Evolutionary conservation across 2,329 filamentous ascomycete genomes (phyloP).

Genomic region (Helotiales sp.): DNA sequence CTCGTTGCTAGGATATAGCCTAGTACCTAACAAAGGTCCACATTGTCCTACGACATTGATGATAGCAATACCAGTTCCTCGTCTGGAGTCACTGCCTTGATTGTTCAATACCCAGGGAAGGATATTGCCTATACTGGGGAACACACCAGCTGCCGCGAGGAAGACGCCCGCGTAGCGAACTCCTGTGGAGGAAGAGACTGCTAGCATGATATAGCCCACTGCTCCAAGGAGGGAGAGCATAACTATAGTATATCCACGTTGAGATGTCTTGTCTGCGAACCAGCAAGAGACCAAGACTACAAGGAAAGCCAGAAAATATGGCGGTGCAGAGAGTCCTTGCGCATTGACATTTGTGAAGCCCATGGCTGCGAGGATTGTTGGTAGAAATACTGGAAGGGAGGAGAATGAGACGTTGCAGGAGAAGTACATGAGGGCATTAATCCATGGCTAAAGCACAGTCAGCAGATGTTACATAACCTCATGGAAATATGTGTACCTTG

Average conservation of each 20-base stretch:
- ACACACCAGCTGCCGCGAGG: slow-evolving; percentile 60
- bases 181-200: background rate
- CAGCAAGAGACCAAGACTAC: slow-evolving; percentile 50
- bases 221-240: slow-evolving; percentile 6
- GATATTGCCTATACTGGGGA: slow-evolving; percentile 68
- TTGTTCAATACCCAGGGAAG: slow-evolving; percentile 72
- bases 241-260: slow-evolving; percentile 8
- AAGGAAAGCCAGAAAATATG: slow-evolving; percentile 67
- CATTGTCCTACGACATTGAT: slow-evolving; percentile 67
- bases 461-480: background rate
- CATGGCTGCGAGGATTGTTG: slow-evolving; percentile 63
- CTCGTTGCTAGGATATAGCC: slow-evolving; percentile 55
- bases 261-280: slow-evolving; percentile 6
- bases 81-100: slow-evolving; percentile 66
- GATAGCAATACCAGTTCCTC: slow-evolving; percentile 66
- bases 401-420: slow-evolving; percentile 63
- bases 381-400: slow-evolving; percentile 63
- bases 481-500: slow-evolving; percentile 36
- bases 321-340: slow-evolving; percentile 71
- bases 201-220: slow-evolving; percentile 15
- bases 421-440: slow-evolving; percentile 13
- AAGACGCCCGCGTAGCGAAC: slow-evolving; percentile 32
- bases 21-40: slow-evolving; percentile 62
- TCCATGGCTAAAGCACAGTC: background rate
- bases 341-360: slow-evolving; percentile 66